Base-by-base conservation (phyloP, 2,329 filamentous ascomycete genomes). In the Bertia moriformis region DNA sequence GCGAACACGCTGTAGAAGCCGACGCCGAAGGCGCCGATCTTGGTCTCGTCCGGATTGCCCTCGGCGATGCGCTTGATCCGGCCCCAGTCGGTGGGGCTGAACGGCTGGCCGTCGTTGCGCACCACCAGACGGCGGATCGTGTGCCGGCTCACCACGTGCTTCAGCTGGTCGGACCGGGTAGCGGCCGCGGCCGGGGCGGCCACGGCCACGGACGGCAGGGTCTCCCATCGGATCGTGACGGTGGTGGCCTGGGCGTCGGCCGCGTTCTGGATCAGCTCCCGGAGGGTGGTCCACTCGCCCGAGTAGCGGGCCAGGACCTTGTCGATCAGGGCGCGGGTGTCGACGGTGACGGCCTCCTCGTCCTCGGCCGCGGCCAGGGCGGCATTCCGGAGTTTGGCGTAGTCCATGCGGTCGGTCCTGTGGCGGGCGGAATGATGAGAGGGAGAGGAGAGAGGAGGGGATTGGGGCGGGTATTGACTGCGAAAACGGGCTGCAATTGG, bases 1-100 rank as follows among this genome's bases (percentile, higher is more conserved):
- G 91, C 85, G 56, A 98, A 98, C 29, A 96, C 89, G 56, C 85
- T 93, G 67, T 98, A 98, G 63, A 98, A 98, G 2, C 91, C 91
- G 20, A 98, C 91, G 47, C 91, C 91, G 56, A 98, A 98, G 3
- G 91, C 93, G 40, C 91, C 91, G 50, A 98, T 98, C 66, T 98
- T 98, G 37, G 88, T 96, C 62, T 98, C 91, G 57, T 98, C 91
- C 0, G 91, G 91, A 53, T 98, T 98, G 37, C 91, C 93, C 57
- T 98, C 91, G n/a, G 91, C 93, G 45, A 98, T 98, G 44, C 89
- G 78, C 66, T 96, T 96, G 46, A 98, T 57, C 40, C 91, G 74
- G 36, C 78, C 78, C 91, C 91, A 98, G 59, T 98, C 91, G 14
- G 87, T 93, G 49, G 82, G 73, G 39, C 77, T 82, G 52, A 98